These are phyloP conservation scores for Candida morakotiae DNA, from an alignment of 805 yeast species.

Conservation along the genomic window DNA sequence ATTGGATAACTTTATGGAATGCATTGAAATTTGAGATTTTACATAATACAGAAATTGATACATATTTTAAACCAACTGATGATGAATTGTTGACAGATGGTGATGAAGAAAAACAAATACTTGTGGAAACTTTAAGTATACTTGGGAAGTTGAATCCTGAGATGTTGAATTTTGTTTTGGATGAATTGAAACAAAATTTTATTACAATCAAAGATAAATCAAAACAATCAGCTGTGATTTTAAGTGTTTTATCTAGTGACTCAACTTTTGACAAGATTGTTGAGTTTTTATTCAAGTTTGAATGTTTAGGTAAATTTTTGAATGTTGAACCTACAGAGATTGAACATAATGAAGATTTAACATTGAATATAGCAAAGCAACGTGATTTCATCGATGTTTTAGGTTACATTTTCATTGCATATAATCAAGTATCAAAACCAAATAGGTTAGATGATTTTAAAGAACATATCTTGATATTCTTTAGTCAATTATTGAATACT, in stretches of 20 bases:
- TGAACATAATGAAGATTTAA: conserved; percentile 20
- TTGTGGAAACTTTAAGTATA: conserved; percentile 34
- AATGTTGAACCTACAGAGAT: conserved; percentile 18
- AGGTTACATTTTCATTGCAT: conserved; percentile 50
- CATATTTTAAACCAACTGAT: conserved; percentile 17
- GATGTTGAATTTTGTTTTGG: conserved; percentile 29
- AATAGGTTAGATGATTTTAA: conserved; percentile 33
- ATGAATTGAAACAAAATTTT: conserved; percentile 54
- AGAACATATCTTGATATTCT: conserved; percentile 62
- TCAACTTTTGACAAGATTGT: conserved; percentile 50
- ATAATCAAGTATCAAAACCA: conserved; percentile 26
- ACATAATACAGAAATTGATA: conserved; percentile 51
- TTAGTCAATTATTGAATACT: conserved; percentile 67
- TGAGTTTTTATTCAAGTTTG: conserved; percentile 26
- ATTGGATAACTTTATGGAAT: conserved; percentile 80
- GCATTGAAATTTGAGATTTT: conserved; percentile 85
- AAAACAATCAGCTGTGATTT: conserved; percentile 59
- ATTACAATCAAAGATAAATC: conserved; percentile 47
- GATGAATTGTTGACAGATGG: conserved; percentile 23
- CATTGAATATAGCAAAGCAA: conserved; percentile 51
- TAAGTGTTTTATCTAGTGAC: conserved; percentile 52
- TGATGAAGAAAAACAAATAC: conserved; percentile 31
- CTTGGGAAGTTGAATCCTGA: conserved; percentile 36
- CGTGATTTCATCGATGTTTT: conserved; percentile 56
- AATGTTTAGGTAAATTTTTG: conserved; percentile 40